Conservation (phyloP, 2,329 filamentous ascomycete species). For the Trichoderma koningii region DNA sequence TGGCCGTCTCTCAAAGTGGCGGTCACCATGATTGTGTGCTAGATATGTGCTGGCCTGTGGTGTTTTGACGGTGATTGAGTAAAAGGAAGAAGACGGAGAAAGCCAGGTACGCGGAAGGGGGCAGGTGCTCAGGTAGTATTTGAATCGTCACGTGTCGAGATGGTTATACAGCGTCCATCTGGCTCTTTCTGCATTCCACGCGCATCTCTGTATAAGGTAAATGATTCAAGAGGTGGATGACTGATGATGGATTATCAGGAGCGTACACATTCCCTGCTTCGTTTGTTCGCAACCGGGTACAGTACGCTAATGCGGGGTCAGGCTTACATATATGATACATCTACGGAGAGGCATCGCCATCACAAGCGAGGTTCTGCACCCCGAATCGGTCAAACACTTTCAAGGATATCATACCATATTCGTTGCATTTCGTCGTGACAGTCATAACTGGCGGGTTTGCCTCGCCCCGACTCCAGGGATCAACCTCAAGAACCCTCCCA, state of each 20-base stretch:
- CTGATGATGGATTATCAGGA: not conserved
- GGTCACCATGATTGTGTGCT: conserved; percentile 38
- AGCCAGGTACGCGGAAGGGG: not conserved
- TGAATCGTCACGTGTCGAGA: not conserved
- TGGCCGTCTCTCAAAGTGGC: conserved; percentile 40
- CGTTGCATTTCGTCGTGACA: conserved; percentile 38
- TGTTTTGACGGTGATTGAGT: not conserved
- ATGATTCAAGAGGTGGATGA: not conserved
- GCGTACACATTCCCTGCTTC: no score
- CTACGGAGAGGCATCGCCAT: no score
- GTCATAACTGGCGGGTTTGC: conserved; percentile 34
- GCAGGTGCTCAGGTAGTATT: no score
- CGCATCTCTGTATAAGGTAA: not conserved
- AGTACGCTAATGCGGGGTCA: conserved; percentile 13
- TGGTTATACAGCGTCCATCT: no score
- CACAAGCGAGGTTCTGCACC: not conserved
- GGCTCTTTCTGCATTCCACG: not conserved
- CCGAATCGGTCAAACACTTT: not conserved
- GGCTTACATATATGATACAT: not conserved
- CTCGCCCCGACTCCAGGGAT: conserved; percentile 30
- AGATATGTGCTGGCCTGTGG: not conserved
- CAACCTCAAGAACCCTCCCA: conserved; percentile 32
- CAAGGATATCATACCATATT: conserved; percentile 34
- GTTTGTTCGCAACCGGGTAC: conserved; percentile 1
- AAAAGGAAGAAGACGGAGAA: not conserved